Conservation (phyloP, 257 asterid species). For the Lithospermum erythrorhizon region DNA sequence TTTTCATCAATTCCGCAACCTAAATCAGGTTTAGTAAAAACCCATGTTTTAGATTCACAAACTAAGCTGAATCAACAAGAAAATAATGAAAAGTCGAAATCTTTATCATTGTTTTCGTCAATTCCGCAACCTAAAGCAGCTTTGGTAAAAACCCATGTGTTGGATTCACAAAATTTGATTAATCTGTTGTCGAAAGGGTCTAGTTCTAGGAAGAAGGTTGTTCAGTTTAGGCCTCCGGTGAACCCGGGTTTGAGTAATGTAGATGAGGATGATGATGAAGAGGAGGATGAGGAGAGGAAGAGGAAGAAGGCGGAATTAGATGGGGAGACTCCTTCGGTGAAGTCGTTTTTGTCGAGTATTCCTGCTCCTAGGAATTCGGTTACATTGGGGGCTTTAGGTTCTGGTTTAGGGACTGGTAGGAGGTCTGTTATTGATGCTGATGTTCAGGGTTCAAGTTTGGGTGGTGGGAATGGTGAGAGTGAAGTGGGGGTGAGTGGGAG, state of each 20-base stretch:
- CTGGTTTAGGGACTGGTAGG: conserved; percentile 54
- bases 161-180: conserved; percentile 7
- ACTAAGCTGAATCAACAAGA: too few relatives aligned
- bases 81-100: too few relatives aligned
- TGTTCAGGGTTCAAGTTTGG: conserved; percentile 21
- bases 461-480: conserved; percentile 10
- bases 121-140: conserved; percentile 39
- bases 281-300: conserved; percentile 38
- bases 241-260: conserved; percentile 14
- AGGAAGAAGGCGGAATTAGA: conserved; percentile 28
- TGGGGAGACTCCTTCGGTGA: conserved; percentile 27
- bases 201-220: conserved; percentile 41
- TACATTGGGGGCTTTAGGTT: conserved; percentile 50
- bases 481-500: conserved; percentile 17
- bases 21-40: conserved; percentile 15
- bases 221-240: conserved; percentile 68
- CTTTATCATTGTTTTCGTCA: conserved; percentile 30
- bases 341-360: conserved; percentile 46
- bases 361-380: conserved; percentile 75
- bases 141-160: conserved; percentile 14
- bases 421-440: conserved; percentile 58
- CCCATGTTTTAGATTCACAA: conserved; percentile 8
- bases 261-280: conserved; percentile 33
- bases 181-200: neutral
- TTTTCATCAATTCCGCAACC: conserved; percentile 58